Percentiles rank a stretch among this genome's conserved stretches.
Evolutionary conservation across 73 alveolate species (phyloP).

Genomic region (Urostyla sp.): DNA sequence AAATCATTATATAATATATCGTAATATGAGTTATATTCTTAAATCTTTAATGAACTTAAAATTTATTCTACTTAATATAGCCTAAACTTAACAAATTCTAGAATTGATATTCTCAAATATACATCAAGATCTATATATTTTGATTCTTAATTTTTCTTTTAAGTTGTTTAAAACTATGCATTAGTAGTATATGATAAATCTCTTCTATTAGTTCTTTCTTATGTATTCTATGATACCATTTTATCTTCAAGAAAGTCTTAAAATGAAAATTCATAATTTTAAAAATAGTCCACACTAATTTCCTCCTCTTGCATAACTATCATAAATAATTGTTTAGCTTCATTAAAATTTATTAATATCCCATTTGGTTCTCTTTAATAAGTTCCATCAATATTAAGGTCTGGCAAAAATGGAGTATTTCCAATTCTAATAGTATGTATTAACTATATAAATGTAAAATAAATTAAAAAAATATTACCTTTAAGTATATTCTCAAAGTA

Average conservation of each 20-base stretch:
- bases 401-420: constrained; percentile 64
- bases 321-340: constrained; percentile 43
- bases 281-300: neutral
- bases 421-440: constrained; percentile 47
- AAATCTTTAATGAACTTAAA: constrained; percentile 21
- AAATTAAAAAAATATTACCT: too few relatives aligned
- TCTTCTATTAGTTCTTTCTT: constrained; percentile 6
- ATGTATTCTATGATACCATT: neutral
- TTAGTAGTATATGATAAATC: neutral
- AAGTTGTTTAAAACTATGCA: neutral
- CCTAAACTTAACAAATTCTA: constrained; percentile 38
- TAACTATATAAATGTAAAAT: too few relatives aligned
- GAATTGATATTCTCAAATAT: constrained; percentile 31
- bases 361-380: constrained; percentile 54
- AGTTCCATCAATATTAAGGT: constrained; percentile 49
- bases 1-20: constrained; percentile 52
- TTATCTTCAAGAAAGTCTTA: constrained; percentile 41
- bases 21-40: constrained; percentile 48
- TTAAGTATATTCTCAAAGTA: constrained; percentile 58
- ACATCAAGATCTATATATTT: constrained; percentile 39
- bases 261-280: constrained; percentile 9
- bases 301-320: constrained; percentile 38
- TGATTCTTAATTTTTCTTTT: neutral
- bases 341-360: constrained; percentile 46
- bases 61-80: constrained; percentile 36